Percentiles rank a stretch among this genome's conserved stretches.
phyloP scores from a whole-genome alignment of 306 rosid genomes.

The Cicer bijugum region DNA sequence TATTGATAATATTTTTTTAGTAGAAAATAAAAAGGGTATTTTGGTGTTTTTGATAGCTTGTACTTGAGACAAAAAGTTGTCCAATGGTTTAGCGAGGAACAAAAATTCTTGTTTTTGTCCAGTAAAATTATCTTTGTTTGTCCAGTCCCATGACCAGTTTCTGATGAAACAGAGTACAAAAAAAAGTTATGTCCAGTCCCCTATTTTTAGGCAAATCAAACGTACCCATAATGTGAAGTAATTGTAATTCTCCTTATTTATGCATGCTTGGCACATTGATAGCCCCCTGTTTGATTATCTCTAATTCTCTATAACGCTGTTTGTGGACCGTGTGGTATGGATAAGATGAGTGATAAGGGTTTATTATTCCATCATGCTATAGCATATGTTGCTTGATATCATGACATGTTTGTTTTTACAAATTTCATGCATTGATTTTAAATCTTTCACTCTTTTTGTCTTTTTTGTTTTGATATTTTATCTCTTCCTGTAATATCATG shows the following conservation, averaged over 20 bases:
- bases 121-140: too few relatives aligned
- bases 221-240: background rate
- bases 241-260: background rate
- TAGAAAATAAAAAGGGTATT: too few relatives aligned
- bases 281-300: constrained; percentile 13
- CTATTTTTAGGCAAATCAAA: too few relatives aligned
- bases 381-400: background rate
- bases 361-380: constrained; percentile 1
- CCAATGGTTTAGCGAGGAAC: too few relatives aligned
- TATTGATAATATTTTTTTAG: too few relatives aligned
- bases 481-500: background rate
- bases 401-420: background rate
- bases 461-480: background rate
- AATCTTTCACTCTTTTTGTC: background rate
- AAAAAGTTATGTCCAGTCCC: too few relatives aligned
- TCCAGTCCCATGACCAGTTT: too few relatives aligned
- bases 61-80: too few relatives aligned
- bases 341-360: background rate
- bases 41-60: too few relatives aligned
- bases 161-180: too few relatives aligned
- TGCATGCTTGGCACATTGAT: background rate
- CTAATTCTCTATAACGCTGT: background rate
- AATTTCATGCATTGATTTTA: constrained; percentile 4
- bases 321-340: constrained; percentile 10
- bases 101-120: too few relatives aligned